phyloP scores from a whole-genome alignment of 1,284 basidiomycete species.

The Malassezia restricta region DNA sequence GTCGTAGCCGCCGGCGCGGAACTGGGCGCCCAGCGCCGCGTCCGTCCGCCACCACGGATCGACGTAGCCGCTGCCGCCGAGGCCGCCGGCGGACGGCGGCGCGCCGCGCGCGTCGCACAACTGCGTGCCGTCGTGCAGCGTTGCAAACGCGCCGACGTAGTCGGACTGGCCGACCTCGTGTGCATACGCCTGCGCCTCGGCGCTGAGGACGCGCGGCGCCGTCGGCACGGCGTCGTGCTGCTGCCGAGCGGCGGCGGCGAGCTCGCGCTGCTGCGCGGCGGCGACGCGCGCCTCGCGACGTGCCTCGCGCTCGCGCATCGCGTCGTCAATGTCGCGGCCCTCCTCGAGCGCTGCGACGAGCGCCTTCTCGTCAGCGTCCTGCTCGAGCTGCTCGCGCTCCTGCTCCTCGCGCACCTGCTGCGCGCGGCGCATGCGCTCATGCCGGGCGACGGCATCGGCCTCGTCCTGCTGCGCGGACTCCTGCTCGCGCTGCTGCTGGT shows the following conservation, averaged over 20 bases:
- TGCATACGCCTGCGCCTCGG: slow-evolving; percentile 9
- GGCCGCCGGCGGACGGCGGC: slow-evolving; percentile 22
- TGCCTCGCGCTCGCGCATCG: slow-evolving; percentile 23
- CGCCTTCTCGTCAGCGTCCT: slow-evolving; percentile 29
- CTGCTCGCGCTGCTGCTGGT: slow-evolving; percentile 24
- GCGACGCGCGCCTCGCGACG: slow-evolving; percentile 13
- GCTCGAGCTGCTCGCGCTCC: slow-evolving; percentile 25
- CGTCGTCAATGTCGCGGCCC: slow-evolving; percentile 29
- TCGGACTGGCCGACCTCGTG: slow-evolving; percentile 16
- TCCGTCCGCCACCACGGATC: slow-evolving; percentile 33
- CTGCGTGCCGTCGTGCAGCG: slow-evolving; percentile 24
- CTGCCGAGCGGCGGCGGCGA: slow-evolving; percentile 13
- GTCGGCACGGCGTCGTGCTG: slow-evolving; percentile 22
- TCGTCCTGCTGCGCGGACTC: slow-evolving; percentile 29
- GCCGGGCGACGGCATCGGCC: slow-evolving; percentile 24
- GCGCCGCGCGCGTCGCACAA: slow-evolving; percentile 24
- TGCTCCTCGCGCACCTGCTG: slow-evolving; percentile 28
- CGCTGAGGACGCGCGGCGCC: slow-evolving; percentile 17
- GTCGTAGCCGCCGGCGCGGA: slow-evolving; percentile 35
- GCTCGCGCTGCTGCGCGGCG: slow-evolving; percentile 8
- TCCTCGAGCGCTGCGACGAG: slow-evolving; percentile 31
- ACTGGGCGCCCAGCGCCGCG: slow-evolving; percentile 20
- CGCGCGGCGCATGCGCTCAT: slow-evolving; percentile 24
- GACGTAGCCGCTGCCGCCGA: slow-evolving; percentile 21
- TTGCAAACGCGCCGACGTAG: slow-evolving; percentile 35